A percentile compares a stretch with the other conserved stretches of the same genome.
phyloP scores from a whole-genome alignment of 495 filamentous ascomycete species.

The Lepraria neglecta region DNA sequence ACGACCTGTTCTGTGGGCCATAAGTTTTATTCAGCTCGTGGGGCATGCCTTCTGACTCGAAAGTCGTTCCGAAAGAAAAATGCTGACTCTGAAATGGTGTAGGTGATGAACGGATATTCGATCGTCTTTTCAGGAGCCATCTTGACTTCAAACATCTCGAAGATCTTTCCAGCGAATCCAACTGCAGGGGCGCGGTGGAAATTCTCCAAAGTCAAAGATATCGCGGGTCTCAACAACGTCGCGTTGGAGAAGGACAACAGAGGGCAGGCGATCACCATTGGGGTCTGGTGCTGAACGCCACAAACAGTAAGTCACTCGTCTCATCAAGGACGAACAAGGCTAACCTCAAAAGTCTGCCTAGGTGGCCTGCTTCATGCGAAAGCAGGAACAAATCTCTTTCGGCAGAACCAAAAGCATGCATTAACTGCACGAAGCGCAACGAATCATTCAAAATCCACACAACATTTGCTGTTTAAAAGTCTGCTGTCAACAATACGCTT shows the following conservation, averaged over 20 bases:
- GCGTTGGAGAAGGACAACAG: neutral
- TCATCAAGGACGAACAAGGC: neutral
- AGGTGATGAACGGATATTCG: neutral
- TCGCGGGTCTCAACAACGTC: neutral
- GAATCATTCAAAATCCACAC: too few relatives aligned
- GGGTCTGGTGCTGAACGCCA: conserved; percentile 1
- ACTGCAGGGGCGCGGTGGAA: neutral
- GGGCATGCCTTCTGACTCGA: too few relatives aligned
- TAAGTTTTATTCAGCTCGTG: too few relatives aligned
- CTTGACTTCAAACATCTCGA: neutral
- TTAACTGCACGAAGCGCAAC: too few relatives aligned
- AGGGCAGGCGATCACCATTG: neutral
- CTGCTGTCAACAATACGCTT: too few relatives aligned
- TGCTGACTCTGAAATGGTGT: too few relatives aligned
- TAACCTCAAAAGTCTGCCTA: neutral
- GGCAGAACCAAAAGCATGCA: too few relatives aligned
- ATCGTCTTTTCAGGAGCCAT: conserved; percentile 3
- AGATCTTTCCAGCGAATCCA: neutral
- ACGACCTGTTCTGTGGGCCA: too few relatives aligned
- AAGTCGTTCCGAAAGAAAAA: too few relatives aligned
- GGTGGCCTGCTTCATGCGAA: too few relatives aligned
- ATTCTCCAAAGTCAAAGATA: conserved; percentile 2
- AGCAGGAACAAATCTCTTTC: too few relatives aligned
- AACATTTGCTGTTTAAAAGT: too few relatives aligned
- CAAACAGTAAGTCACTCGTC: neutral